Evolutionary conservation across 2,329 filamentous ascomycete species (phyloP), one percentile per base, ranked within the genome.

Genomic region (Ceratocystis diversiconidia): DNA sequence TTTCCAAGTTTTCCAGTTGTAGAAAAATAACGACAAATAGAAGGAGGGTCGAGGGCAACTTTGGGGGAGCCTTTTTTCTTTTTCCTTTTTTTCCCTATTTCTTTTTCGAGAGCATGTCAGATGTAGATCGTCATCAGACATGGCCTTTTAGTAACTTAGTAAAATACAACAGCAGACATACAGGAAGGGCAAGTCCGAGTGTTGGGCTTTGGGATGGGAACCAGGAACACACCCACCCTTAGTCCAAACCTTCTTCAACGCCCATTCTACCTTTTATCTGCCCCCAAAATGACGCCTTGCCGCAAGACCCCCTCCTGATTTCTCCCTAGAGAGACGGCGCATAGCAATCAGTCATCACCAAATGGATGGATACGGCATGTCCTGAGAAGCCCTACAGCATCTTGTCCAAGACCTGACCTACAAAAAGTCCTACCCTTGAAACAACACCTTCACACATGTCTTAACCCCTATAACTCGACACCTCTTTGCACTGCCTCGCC

Each of bases 371-470:
- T 15, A 41, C 36, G 36, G 36, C 12, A 12, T 12, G 10, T 36
- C 22, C 28, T 59, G 55, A 22, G 7, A 59, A 59, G 55, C 25
- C 55, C 17, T 59, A 32, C 19, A n/a, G 15, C 55, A 59, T 59
- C 8, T 22, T 59, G 15, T 8, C 55, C 55, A 59, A 15, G 28
- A n/a, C 55, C 4, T n/a, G 15, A 17, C 48, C 36, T 41, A 28
- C 55, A 59, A 59, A 59, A 59, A 59, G 55, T 19, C 55, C 55
- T n/a, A 10, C 55, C 28, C 17, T 59, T 59, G 55, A 59, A 59
- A 59, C 55, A 59, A n/a, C 12, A 32, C 55, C 12, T 36, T n/a
- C 32, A n/a, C 30, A 19, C 28, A 25, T 36, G 55, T 17, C 55
- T 59, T 36, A 19, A 28, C 28, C 55, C 55, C 48, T 28, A 52